These are phyloP conservation scores for Sporothrix globosa DNA, from an alignment of 2,329 filamentous ascomycete species.

Conservation along the genomic window DNA sequence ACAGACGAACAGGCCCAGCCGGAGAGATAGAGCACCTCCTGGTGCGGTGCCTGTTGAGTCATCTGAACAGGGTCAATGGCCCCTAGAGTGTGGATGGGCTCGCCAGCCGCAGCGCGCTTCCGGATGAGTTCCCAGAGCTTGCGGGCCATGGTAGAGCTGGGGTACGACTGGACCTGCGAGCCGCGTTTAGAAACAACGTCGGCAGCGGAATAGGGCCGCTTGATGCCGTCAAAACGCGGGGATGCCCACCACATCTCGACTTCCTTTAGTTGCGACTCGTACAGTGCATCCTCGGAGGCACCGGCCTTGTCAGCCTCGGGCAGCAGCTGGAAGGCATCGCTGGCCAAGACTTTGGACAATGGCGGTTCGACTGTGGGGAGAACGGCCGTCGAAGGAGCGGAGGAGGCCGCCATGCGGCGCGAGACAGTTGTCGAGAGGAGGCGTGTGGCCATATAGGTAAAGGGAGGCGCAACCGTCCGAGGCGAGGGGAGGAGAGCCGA, in stretches of 20 bases:
- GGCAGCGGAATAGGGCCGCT: slow-evolving; percentile 83
- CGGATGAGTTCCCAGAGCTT: slow-evolving; percentile 91
- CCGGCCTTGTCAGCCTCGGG: slow-evolving; percentile 77
- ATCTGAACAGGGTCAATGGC: slow-evolving; percentile 99
- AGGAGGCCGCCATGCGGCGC: slow-evolving; percentile 53
- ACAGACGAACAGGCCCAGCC: slow-evolving; percentile 97
- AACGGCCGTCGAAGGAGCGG: slow-evolving; percentile 34
- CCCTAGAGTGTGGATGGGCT: slow-evolving; percentile 89
- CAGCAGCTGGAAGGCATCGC: slow-evolving; percentile 84
- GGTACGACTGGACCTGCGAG: slow-evolving; percentile 81
- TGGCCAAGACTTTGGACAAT: slow-evolving; percentile 62
- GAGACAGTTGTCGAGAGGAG: slow-evolving; percentile 21
- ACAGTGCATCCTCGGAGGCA: slow-evolving; percentile 79
- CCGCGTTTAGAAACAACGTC: slow-evolving; percentile 95
- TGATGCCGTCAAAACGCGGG: slow-evolving; percentile 84
- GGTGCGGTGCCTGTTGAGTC: slow-evolving; percentile 95
- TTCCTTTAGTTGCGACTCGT: slow-evolving; percentile 79
- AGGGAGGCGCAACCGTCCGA: neutral
- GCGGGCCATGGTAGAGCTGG: slow-evolving; percentile 90
- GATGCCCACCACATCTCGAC: slow-evolving; percentile 90
- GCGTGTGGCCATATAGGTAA: neutral
- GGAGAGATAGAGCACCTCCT: slow-evolving; percentile 93
- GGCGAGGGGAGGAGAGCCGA: slow-evolving; percentile 14
- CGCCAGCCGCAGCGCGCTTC: slow-evolving; percentile 73
- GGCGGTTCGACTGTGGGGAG: slow-evolving; percentile 61